A percentile compares a stretch with the other conserved stretches of the same genome.
Conservation (phyloP, 768 basidiomycete species). For the Pleurotus salmoneostramineus region DNA sequence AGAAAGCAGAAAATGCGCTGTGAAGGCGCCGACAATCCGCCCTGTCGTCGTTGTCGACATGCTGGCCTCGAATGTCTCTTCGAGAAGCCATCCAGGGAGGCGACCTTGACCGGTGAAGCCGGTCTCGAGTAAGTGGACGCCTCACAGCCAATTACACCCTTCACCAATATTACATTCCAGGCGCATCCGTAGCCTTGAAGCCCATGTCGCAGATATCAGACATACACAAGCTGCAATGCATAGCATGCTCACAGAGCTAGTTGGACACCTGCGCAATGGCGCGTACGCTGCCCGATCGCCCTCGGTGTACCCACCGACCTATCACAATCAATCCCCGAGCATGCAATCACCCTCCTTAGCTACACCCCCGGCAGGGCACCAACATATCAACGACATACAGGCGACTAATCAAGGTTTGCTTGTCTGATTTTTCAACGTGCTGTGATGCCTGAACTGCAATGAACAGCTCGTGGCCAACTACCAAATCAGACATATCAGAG, state of each 20-base stretch:
- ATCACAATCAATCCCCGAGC: slow-evolving; percentile 63
- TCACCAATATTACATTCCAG: slow-evolving; percentile 34
- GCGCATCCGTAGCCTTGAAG: slow-evolving; percentile 86
- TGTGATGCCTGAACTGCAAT: slow-evolving; percentile 21
- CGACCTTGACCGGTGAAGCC: slow-evolving; percentile 84
- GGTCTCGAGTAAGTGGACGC: slow-evolving; percentile 70
- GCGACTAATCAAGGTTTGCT: slow-evolving; percentile 7
- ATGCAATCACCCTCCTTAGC: slow-evolving; percentile 56
- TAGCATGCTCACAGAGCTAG: slow-evolving; percentile 75
- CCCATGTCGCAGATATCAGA: slow-evolving; percentile 81
- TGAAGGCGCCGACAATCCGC: slow-evolving; percentile 93
- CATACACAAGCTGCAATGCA: slow-evolving; percentile 73
- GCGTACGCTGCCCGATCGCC: slow-evolving; percentile 57
- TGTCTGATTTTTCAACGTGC: slow-evolving; percentile 2
- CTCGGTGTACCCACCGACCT: slow-evolving; percentile 50
- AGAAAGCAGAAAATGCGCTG: slow-evolving; percentile 97
- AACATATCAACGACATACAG: slow-evolving; percentile 34
- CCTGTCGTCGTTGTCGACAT: slow-evolving; percentile 91
- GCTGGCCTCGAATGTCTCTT: slow-evolving; percentile 91
- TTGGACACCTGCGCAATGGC: slow-evolving; percentile 67
- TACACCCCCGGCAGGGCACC: slow-evolving; percentile 41
- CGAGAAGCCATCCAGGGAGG: slow-evolving; percentile 88
- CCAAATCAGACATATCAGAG: slow-evolving; percentile 32
- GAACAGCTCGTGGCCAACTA: slow-evolving; percentile 30
- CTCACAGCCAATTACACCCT: slow-evolving; percentile 7